Percentiles rank a stretch among this genome's conserved stretches.
These are phyloP conservation scores for Tolypocladium inflatum DNA, from an alignment of 2,329 filamentous ascomycete species.

Conservation along the genomic window DNA sequence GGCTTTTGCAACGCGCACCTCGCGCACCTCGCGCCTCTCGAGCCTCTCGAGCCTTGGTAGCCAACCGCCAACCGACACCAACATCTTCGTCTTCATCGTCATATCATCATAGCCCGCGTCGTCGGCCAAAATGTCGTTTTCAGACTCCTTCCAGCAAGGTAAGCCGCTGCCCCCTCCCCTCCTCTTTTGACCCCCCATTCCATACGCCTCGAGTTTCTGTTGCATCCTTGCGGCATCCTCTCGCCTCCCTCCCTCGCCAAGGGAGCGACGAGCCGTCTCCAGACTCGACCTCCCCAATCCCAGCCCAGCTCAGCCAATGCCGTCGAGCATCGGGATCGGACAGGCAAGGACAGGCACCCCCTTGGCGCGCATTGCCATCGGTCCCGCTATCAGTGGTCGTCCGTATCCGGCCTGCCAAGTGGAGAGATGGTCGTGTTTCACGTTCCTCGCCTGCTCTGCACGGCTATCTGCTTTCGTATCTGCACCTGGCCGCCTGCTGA, in stretches of 20 bases:
- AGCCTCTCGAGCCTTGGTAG: no score
- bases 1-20: not conserved
- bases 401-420: slow-evolving; percentile 5
- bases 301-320: not conserved
- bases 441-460: slow-evolving; percentile 2
- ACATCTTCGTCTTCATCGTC: slow-evolving; percentile 1
- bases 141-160: slow-evolving; percentile 8
- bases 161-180: slow-evolving; percentile 1
- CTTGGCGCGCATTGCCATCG: slow-evolving; percentile 1
- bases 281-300: not conserved
- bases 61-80: not conserved
- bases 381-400: not conserved
- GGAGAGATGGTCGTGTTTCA: slow-evolving; percentile 13
- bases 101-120: not conserved
- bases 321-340: not conserved
- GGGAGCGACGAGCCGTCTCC: not conserved
- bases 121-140: slow-evolving; percentile 7
- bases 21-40: no score
- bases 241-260: slow-evolving; percentile 1
- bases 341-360: not conserved
- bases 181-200: not conserved
- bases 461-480: not conserved
- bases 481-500: slow-evolving; percentile 3
- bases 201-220: not conserved
- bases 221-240: not conserved